Evolutionary conservation across 139 green algal species (phyloP).

Genomic region (Chlamydomonas incerta): DNA sequence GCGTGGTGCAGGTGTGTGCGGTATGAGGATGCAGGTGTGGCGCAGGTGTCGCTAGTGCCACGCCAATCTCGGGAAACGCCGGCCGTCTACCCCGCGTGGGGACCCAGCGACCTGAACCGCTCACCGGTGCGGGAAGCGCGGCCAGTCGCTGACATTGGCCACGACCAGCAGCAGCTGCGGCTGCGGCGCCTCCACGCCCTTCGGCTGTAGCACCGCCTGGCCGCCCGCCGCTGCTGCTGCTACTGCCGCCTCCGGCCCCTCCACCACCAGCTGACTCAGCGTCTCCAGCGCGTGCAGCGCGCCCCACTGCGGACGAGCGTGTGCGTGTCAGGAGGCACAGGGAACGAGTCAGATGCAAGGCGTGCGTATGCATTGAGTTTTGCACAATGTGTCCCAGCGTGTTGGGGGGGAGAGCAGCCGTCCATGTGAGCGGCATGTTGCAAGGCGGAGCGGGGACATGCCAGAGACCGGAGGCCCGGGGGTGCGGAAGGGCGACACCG

Average conservation of each 20-base stretch:
- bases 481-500: no score
- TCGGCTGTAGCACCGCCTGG: slow-evolving; percentile 29
- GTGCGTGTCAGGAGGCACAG: not conserved
- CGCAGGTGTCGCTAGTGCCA: no score
- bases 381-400: no score
- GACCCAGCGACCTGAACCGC: no score
- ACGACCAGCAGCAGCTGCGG: not conserved
- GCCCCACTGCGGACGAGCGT: slow-evolving; percentile 26
- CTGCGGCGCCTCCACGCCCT: not conserved
- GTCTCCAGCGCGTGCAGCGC: slow-evolving; percentile 69
- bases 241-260: not conserved
- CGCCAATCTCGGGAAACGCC: no score
- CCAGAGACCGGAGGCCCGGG: no score
- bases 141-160: slow-evolving; percentile 55
- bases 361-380: no score
- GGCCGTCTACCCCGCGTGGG: no score
- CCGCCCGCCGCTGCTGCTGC: not conserved
- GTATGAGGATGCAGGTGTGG: no score
- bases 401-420: not conserved
- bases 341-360: not conserved
- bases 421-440: not conserved
- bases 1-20: no score
- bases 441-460: no score
- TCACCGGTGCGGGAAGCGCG: slow-evolving; percentile 57
- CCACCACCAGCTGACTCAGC: slow-evolving; percentile 66